Evolutionary conservation across 129 eudicot genomes (phyloP).

Genomic region (Artemisia tridentata): DNA sequence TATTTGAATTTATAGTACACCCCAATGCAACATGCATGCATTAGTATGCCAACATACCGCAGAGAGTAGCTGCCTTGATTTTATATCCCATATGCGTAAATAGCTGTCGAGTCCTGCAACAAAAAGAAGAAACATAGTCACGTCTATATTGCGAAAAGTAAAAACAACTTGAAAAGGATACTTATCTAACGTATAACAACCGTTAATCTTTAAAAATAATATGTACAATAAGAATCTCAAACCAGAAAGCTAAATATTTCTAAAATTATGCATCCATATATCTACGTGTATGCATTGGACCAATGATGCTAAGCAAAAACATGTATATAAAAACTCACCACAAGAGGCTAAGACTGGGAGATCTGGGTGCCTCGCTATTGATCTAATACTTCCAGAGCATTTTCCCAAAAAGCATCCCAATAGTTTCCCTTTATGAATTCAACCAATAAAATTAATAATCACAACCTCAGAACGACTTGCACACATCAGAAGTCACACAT

Average conservation of each 20-base stretch:
- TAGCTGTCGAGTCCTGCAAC: constrained; percentile 81
- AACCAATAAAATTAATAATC: constrained; percentile 10
- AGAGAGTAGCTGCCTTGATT: constrained; percentile 87
- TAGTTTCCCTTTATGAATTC: constrained; percentile 59
- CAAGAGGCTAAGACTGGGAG: constrained; percentile 95
- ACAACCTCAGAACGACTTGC: neutral
- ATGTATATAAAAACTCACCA: constrained; percentile 47
- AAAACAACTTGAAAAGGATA: neutral
- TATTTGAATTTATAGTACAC: neutral
- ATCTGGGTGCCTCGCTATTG: constrained; percentile 77
- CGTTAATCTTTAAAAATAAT: neutral
- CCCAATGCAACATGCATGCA: neutral
- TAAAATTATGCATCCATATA: neutral
- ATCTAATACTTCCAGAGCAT: constrained; percentile 96
- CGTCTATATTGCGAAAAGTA: neutral
- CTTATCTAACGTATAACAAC: neutral
- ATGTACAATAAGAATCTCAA: neutral
- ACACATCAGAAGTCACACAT: neutral
- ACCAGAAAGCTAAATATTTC: neutral
- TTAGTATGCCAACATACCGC: constrained; percentile 60
- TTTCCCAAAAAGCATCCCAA: constrained; percentile 92
- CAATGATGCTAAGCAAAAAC: neutral
- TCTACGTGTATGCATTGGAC: neutral
- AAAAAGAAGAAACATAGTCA: constrained; percentile 11
- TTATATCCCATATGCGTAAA: constrained; percentile 87